Conservation (phyloP, 495 filamentous ascomycete species). For the Neurospora discreta region DNA sequence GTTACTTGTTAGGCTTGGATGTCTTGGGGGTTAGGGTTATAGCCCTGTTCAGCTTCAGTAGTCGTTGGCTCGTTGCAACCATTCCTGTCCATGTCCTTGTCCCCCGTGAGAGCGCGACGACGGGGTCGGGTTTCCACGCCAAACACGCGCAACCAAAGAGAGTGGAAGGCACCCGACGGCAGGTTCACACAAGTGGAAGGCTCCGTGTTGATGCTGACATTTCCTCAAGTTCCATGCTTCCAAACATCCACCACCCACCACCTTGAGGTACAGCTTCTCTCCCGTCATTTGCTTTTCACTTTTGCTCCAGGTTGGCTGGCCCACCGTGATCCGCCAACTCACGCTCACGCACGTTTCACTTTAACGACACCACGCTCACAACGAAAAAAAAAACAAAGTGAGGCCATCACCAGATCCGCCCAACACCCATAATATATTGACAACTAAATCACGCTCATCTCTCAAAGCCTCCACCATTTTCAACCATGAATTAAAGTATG, state of each 20-base stretch:
- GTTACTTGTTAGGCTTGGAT: too few species aligned
- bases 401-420: background rate
- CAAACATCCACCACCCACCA: background rate
- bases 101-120: background rate
- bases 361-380: background rate
- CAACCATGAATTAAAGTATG: too few species aligned
- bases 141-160: background rate
- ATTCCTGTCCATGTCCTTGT: too few species aligned
- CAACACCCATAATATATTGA: background rate
- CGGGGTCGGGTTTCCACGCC: background rate
- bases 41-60: too few species aligned
- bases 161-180: background rate
- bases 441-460: background rate
- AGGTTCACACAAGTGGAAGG: background rate
- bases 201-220: background rate
- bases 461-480: background rate
- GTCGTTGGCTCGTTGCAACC: background rate
- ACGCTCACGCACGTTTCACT: background rate
- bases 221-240: too few species aligned
- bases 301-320: background rate
- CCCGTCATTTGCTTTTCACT: background rate
- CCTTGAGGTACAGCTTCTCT: background rate
- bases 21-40: slow-evolving; percentile 3
- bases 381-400: background rate
- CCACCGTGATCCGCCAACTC: background rate